These are phyloP conservation scores for Rosa multiflora DNA, from an alignment of 306 rosid genomes.

Conservation along the genomic window DNA sequence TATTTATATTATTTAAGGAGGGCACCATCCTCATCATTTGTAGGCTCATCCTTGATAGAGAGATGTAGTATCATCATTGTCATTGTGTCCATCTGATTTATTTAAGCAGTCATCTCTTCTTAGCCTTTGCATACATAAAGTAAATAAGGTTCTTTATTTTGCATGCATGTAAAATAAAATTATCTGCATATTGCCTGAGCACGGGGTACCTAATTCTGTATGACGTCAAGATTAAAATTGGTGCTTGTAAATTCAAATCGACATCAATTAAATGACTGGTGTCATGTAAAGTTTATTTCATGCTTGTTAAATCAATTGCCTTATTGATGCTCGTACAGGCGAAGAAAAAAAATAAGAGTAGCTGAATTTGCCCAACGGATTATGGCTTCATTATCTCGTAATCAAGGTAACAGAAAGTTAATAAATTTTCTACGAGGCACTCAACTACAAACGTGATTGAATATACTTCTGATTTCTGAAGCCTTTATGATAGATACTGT, in stretches of 20 bases:
- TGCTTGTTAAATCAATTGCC: neutral
- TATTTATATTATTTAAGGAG: neutral
- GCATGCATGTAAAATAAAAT: neutral
- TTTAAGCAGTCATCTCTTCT: neutral
- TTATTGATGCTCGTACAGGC: slow-evolving; percentile 15
- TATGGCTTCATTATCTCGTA: neutral
- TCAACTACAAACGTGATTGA: neutral
- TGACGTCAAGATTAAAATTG: neutral
- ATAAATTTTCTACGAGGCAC: neutral
- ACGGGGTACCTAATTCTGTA: neutral
- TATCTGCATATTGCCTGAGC: neutral
- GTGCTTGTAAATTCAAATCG: neutral
- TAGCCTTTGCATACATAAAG: neutral
- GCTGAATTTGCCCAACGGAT: neutral
- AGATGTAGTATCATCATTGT: neutral
- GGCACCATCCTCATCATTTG: neutral
- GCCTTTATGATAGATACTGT: neutral
- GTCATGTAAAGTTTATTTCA: neutral
- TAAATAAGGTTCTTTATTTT: neutral
- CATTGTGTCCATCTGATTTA: neutral
- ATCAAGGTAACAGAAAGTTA: neutral
- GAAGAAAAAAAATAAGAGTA: neutral
- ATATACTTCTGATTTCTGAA: neutral
- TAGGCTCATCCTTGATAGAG: slow-evolving; percentile 3
- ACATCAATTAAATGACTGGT: neutral